Evolutionary conservation across 2,329 filamentous ascomycete genomes (phyloP), one percentile per base, ranked within the genome.

Genomic region (Dendrostoma leiphaemia): DNA sequence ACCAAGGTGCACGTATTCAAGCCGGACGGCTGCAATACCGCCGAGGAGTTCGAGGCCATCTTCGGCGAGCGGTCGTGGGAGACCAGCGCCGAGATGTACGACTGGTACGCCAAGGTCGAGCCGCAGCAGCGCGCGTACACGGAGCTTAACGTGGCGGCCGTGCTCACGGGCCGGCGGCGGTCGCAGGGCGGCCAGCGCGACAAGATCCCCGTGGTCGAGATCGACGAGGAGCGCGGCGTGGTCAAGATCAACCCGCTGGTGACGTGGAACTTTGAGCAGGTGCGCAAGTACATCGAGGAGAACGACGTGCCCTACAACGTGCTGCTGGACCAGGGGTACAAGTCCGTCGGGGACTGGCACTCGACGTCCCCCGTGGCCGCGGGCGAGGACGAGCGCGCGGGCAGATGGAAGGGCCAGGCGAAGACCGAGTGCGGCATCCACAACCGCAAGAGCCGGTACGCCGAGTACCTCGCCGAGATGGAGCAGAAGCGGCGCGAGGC

Each of bases 381-480:
- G 56, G 90, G 90, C 61, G 94, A 99, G 74, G 94, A 97, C 66
- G 94, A 99, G 83, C 88, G 94, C 48, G 89, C 94, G 8, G 94
- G 94, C 55, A 87, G 94, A 63, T 99, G 94, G 94, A 97, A 96
- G 82, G 94, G 94, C 59, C 89, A 91, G 72, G 77, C 81, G 66
- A 99, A 99, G 86, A 95, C 91, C 15, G 94, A 99, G 78, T 99
- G 94, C 71, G 94, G 94, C 45, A 97, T 99, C 68, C 94, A 99
- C 83, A 97, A 97, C 80, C 95, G 94, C 74, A 88, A 92, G 71
- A 96, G 90, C 55, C 87, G 91, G 63, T 99, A 97, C 67, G 89
- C 91, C 10, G 85, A 92, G 73, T 97, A 88, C 73, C 74, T 96
- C 53, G 79, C 81, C 64, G 85, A 91, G 58, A 83, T 89, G 71